Base-by-base conservation (phyloP, 2,329 filamentous ascomycete genomes). In the Akanthomyces lecanii region DNA sequence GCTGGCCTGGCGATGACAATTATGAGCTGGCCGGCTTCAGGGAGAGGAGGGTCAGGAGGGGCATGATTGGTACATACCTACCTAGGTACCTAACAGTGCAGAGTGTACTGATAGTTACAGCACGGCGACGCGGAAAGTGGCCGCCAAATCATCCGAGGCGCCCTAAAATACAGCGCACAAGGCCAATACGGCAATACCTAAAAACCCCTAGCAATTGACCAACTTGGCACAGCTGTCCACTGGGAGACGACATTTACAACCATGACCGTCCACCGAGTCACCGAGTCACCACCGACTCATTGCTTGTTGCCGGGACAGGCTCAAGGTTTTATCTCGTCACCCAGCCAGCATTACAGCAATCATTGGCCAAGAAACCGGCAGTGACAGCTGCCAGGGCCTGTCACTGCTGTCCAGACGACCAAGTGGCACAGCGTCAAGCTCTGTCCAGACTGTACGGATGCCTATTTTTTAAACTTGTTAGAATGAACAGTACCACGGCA, bases 361-460 rank as follows among this genome's bases (percentile, higher is more conserved):
- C 38, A 40, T 40, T 40, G 38, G 38, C 21, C 21, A 14, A 28
- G 21, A 25, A 50, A 25, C 21, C 25, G 18, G 8, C 47, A 28
- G 11, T 51, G 48, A 51, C 56, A 48, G 30, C 56, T 28, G 33
- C 45, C 45, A 40, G 45, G 33, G 23, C 38, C 53, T 47, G 40
- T 47, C 54, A 36, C 28, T 53, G 58, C 58, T 61, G 58, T 61
- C 58, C 58, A 5, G 40, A 23, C 58, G 58, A 61, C 58, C 47
- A 45, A 44, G 58, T 61, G 58, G 23, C 48, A 61, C 58, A 45
- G 44, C 44, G 10, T 33, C 30, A 36, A 36, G 10, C 33, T 36
- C 33, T 8, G 33, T 36, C 7, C 33, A 8, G 10, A 36, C 7
- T 36, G 30, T 21, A 21, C 21, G 28, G 28, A 30, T 30, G 21